These are phyloP conservation scores for Albifimbria verrucaria DNA, from an alignment of 2,329 filamentous ascomycete genomes.

Conservation along the genomic window DNA sequence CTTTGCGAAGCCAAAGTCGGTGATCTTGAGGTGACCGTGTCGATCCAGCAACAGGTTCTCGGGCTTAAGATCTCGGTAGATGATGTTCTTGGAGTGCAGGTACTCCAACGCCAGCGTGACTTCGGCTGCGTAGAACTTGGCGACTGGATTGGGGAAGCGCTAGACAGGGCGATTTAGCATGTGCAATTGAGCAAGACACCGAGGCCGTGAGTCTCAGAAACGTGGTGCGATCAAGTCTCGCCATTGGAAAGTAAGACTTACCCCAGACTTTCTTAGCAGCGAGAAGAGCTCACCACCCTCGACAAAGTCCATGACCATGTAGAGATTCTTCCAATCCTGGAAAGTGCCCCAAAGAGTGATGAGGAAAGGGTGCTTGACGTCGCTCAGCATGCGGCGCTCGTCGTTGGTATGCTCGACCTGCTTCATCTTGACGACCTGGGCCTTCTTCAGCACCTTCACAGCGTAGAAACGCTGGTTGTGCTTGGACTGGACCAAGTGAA, in stretches of 20 bases:
- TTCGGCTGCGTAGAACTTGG: conserved; percentile 98
- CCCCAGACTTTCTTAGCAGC: conserved; percentile 87
- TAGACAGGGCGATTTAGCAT: conserved; percentile 34
- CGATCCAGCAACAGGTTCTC: conserved; percentile 90
- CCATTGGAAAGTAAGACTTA: too few relatives aligned
- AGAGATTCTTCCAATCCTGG: conserved; percentile 90
- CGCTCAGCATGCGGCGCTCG: conserved; percentile 90
- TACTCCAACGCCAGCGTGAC: conserved; percentile 95
- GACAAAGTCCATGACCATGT: conserved; percentile 99
- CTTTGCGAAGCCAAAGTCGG: conserved; percentile 98
- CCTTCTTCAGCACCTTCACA: conserved; percentile 97
- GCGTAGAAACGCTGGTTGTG: conserved; percentile 99
- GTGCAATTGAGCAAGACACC: background rate
- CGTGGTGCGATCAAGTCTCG: too few relatives aligned
- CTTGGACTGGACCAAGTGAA: conserved; percentile 94
- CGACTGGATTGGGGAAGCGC: conserved; percentile 97
- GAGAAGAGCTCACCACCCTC: conserved; percentile 98
- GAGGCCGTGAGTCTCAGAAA: too few relatives aligned
- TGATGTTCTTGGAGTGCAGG: conserved; percentile 90
- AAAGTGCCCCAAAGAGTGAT: conserved; percentile 99
- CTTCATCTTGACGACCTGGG: conserved; percentile 99
- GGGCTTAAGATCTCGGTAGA: conserved; percentile 95
- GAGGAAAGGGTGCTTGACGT: conserved; percentile 96
- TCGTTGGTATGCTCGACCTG: conserved; percentile 99
- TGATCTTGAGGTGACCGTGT: conserved; percentile 94